Conservation (phyloP, 2,329 filamentous ascomycete genomes). For the Talaromyces sp. region DNA sequence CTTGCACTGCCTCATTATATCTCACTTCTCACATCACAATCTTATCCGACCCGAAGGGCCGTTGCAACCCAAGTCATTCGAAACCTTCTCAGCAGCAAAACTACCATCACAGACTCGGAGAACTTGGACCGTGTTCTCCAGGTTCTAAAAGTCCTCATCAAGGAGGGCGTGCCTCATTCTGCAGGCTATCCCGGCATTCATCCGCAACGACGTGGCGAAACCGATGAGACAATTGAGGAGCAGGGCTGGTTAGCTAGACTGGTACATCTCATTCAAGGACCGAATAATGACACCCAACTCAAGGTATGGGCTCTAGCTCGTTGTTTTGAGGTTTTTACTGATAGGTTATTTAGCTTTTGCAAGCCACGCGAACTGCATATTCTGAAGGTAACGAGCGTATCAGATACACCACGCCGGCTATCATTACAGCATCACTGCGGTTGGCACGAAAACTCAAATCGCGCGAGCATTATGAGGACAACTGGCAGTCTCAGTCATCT, state of each 20-base stretch:
- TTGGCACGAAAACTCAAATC: constrained; percentile 83
- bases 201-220: constrained; percentile 72
- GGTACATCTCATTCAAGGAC: constrained; percentile 76
- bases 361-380: constrained; percentile 81
- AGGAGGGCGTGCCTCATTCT: constrained; percentile 81
- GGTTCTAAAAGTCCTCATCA: constrained; percentile 84
- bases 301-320: constrained; percentile 44
- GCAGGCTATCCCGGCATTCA: constrained; percentile 76
- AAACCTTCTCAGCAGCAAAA: constrained; percentile 76
- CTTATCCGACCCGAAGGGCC: constrained; percentile 83
- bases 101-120: constrained; percentile 67
- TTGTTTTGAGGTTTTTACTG: background rate
- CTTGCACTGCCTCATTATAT: constrained; percentile 88
- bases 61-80: constrained; percentile 85
- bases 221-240: constrained; percentile 95
- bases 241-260: constrained; percentile 95
- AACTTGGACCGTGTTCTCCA: constrained; percentile 86
- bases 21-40: constrained; percentile 82
- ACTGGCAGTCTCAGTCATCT: constrained; percentile 68
- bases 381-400: constrained; percentile 90
- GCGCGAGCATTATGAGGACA: constrained; percentile 79
- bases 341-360: constrained; percentile 58
- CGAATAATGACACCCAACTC: constrained; percentile 90
- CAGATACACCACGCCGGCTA: constrained; percentile 87
- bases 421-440: constrained; percentile 86